Conservation (phyloP, 2,329 filamentous ascomycete species). For the Fusarium subglutinans region DNA sequence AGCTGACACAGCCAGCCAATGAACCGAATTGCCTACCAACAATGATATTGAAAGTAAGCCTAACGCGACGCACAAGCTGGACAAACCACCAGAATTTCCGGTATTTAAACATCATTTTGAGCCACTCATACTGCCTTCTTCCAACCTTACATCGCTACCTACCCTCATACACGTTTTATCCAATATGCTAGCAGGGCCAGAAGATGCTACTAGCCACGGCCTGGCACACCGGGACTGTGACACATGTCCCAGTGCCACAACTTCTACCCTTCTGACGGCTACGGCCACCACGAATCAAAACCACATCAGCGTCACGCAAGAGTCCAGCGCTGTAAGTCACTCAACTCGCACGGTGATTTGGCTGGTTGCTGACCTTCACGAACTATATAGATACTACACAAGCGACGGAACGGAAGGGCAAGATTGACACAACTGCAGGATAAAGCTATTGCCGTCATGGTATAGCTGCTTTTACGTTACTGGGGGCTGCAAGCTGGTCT, state of each 20-base stretch:
- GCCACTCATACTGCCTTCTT: background rate
- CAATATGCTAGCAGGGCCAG: background rate
- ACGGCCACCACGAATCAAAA: background rate
- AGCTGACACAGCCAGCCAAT: background rate
- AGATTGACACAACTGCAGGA: background rate
- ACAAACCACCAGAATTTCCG: background rate
- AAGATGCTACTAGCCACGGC: background rate
- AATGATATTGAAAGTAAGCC: background rate
- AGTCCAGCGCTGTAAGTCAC: background rate
- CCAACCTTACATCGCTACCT: background rate
- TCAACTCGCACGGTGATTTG: background rate
- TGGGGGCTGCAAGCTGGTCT: background rate
- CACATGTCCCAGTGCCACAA: background rate
- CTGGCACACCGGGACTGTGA: fast-evolving
- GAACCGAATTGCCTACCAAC: background rate
- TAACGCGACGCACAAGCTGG: background rate
- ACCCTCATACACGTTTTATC: background rate
- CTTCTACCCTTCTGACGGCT: background rate
- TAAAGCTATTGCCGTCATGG: background rate
- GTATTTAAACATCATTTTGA: background rate
- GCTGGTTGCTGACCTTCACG: background rate
- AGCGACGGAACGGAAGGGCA: background rate
- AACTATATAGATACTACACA: background rate
- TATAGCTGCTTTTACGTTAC: background rate
- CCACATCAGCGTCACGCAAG: background rate